Percentiles rank a stretch among this genome's conserved stretches.
Conservation (phyloP, 2,329 filamentous ascomycete genomes). For the Cyanodermella asteris region DNA sequence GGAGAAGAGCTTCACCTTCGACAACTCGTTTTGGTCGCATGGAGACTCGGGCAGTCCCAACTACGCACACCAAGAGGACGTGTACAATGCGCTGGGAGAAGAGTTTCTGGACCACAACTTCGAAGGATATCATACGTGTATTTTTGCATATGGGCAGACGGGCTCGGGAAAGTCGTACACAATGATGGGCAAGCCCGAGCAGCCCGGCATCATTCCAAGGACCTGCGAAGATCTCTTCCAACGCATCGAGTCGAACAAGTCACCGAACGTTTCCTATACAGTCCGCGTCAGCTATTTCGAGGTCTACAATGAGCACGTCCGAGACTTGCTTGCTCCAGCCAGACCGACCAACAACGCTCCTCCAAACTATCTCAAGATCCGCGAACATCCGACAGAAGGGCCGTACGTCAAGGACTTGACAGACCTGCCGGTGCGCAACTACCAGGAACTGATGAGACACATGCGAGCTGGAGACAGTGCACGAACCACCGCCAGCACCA, state of each 20-base stretch:
- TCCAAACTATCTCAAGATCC: slow-evolving; percentile 87
- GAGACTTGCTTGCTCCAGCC: slow-evolving; percentile 68
- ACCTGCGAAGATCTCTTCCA: slow-evolving; percentile 94
- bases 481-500: slow-evolving; percentile 77
- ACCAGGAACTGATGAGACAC: slow-evolving; percentile 66
- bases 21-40: slow-evolving; percentile 97
- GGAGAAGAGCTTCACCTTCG: slow-evolving; percentile 84
- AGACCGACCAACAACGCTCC: slow-evolving; percentile 24
- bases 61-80: slow-evolving; percentile 79
- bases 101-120: slow-evolving; percentile 99
- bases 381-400: slow-evolving; percentile 82
- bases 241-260: slow-evolving; percentile 66
- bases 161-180: slow-evolving; percentile 98
- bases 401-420: slow-evolving; percentile 95
- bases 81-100: slow-evolving; percentile 84
- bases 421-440: slow-evolving; percentile 73
- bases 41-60: slow-evolving; percentile 53
- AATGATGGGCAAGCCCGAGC: slow-evolving; percentile 74
- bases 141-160: slow-evolving; percentile 98
- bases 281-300: slow-evolving; percentile 97
- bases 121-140: slow-evolving; percentile 96
- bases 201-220: slow-evolving; percentile 78
- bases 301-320: slow-evolving; percentile 97
- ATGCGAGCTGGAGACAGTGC: slow-evolving; percentile 81
- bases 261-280: slow-evolving; percentile 84